Percentiles rank a stretch among this genome's conserved stretches.
These are phyloP conservation scores for Dictyostelium capitatum DNA, from an alignment of 78 protist species.

Conservation along the genomic window DNA sequence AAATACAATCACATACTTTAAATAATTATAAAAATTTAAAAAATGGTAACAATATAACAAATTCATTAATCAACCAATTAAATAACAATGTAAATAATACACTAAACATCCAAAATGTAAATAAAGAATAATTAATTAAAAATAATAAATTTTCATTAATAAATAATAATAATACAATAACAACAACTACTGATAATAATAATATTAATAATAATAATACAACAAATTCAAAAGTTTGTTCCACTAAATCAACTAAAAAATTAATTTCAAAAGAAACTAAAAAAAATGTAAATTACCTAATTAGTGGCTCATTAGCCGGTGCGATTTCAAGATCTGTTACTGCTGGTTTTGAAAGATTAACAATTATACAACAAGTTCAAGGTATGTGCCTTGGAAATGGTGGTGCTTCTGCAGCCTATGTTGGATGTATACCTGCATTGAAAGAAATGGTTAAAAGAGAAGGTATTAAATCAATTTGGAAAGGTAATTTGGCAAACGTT, in stretches of 20 bases:
- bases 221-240: neutral
- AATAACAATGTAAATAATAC: conserved; percentile 4
- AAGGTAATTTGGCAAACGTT: conserved; percentile 59
- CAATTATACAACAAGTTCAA: conserved; percentile 69
- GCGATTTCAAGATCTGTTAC: conserved; percentile 51
- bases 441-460: conserved; percentile 48
- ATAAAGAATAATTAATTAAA: neutral
- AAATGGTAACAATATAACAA: conserved; percentile 10
- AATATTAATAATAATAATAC: neutral
- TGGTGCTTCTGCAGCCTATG: neutral
- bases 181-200: neutral
- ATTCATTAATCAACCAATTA: conserved; percentile 6
- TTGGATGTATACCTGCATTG: conserved; percentile 39
- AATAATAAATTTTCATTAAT: neutral
- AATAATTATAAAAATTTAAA: neutral
- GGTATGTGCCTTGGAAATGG: neutral
- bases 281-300: conserved; percentile 10
- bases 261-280: conserved; percentile 5
- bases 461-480: conserved; percentile 31
- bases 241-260: neutral
- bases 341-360: conserved; percentile 72
- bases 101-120: neutral
- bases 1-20: neutral
- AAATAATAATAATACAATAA: neutral
- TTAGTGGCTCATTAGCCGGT: conserved; percentile 53